phyloP scores from a whole-genome alignment of 805 yeast species.

The Saturnispora zaruensis region DNA sequence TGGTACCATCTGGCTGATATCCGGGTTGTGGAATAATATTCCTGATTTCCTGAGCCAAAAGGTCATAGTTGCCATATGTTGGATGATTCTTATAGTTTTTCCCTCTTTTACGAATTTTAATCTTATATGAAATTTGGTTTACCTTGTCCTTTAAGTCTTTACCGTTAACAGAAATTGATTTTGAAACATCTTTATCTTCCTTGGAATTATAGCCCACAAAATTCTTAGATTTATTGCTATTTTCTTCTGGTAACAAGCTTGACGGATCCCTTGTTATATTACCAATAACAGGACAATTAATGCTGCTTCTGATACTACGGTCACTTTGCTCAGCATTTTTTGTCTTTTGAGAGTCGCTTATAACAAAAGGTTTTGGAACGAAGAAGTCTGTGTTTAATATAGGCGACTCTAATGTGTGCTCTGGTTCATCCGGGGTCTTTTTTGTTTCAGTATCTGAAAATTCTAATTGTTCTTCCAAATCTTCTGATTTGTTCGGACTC shows the following conservation, averaged over 20 bases:
- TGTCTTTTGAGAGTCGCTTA: constrained; percentile 7
- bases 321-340: neutral
- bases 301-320: neutral
- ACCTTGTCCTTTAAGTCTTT: neutral
- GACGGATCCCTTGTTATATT: constrained; percentile 4
- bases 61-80: constrained; percentile 25
- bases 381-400: neutral
- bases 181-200: neutral
- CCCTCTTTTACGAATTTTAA: constrained; percentile 22
- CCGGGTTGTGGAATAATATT: constrained; percentile 28
- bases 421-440: no score
- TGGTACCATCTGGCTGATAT: constrained; percentile 54
- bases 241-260: neutral
- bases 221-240: neutral
- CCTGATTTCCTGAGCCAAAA: constrained; percentile 31
- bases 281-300: constrained; percentile 9
- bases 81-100: constrained; percentile 18
- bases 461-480: neutral
- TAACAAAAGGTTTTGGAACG: constrained; percentile 13
- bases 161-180: neutral
- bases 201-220: neutral
- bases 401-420: neutral
- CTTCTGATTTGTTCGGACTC: neutral
- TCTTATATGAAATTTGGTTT: constrained; percentile 19
- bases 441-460: neutral